Percentiles rank a stretch among this genome's conserved stretches.
phyloP scores from a whole-genome alignment of 306 rosid species.

The Sesbania bispinosa region DNA sequence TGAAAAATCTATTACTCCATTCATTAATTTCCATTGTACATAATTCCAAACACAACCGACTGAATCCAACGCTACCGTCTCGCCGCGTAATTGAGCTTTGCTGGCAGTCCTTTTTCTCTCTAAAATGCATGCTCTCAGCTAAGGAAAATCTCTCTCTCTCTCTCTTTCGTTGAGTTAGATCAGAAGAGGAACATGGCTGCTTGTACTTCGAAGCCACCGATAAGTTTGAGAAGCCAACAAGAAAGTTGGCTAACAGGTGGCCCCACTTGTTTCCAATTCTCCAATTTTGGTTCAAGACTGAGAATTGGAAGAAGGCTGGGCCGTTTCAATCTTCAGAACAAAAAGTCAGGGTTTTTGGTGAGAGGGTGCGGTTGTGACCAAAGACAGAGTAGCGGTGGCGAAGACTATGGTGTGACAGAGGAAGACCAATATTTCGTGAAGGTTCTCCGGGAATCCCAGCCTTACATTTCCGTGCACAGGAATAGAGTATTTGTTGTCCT shows the following conservation, averaged over 20 bases:
- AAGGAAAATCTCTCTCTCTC: no score
- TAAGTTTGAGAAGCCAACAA: neutral
- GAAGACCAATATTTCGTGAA: conserved; percentile 36
- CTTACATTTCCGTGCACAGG: conserved; percentile 40
- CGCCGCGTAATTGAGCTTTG: neutral
- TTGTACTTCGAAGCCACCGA: conserved; percentile 31
- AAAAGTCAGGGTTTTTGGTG: neutral
- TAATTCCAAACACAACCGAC: no score
- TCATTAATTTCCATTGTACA: no score
- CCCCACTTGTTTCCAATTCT: neutral
- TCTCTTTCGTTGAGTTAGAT: no score
- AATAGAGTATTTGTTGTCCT: conserved; percentile 44
- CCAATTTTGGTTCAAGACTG: neutral
- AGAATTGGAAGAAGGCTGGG: neutral
- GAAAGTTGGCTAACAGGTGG: conserved; percentile 18
- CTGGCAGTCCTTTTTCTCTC: neutral
- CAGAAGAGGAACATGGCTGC: conserved; percentile 30
- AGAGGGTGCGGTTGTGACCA: conserved; percentile 4
- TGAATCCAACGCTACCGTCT: neutral
- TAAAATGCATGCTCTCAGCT: neutral
- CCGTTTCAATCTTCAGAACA: no score
- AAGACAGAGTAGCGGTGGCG: neutral
- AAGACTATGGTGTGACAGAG: neutral
- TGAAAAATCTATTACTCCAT: no score
- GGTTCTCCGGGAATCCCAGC: conserved; percentile 43